phyloP scores from a whole-genome alignment of 495 filamentous ascomycete species.

The Aspergillus conjunctus region DNA sequence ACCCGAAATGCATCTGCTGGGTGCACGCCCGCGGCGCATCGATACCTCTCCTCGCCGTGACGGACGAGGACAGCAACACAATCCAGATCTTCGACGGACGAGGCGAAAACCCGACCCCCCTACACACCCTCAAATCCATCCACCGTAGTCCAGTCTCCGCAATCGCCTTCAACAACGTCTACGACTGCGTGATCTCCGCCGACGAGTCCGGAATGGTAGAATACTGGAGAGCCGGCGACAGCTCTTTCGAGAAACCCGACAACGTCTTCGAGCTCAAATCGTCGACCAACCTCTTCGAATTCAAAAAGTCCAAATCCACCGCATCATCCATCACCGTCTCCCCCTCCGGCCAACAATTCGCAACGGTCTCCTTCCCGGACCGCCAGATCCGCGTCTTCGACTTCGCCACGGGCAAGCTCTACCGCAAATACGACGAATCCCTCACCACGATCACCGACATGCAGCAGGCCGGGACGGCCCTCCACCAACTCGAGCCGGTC shows the following conservation, averaged over 20 bases:
- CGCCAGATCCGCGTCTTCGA: constrained; percentile 91
- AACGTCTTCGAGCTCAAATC: constrained; percentile 92
- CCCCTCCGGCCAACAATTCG: constrained; percentile 80
- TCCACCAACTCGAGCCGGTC: constrained; percentile 77
- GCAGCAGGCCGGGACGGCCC: constrained; percentile 86
- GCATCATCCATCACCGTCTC: constrained; percentile 86
- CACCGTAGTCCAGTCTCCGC: constrained; percentile 78
- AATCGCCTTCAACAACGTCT: constrained; percentile 86
- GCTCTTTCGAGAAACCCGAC: constrained; percentile 84
- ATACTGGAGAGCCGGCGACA: constrained; percentile 81
- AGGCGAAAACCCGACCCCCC: constrained; percentile 70
- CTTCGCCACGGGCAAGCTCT: constrained; percentile 82
- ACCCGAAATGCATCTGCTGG: constrained; percentile 86
- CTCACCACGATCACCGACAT: constrained; percentile 82
- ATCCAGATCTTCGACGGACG: constrained; percentile 89
- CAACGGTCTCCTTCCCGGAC: constrained; percentile 90
- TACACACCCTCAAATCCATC: constrained; percentile 73
- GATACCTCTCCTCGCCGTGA: constrained; percentile 84
- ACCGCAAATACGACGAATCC: constrained; percentile 93
- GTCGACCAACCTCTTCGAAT: constrained; percentile 91
- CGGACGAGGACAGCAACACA: constrained; percentile 68
- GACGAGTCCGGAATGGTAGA: constrained; percentile 95
- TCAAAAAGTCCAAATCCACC: constrained; percentile 89
- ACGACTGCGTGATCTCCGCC: constrained; percentile 84
- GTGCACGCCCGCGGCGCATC: constrained; percentile 87